Evolutionary conservation across 306 rosid species (phyloP), one percentile per base, ranked within the genome.

Genomic region (Corylus heterophylla): DNA sequence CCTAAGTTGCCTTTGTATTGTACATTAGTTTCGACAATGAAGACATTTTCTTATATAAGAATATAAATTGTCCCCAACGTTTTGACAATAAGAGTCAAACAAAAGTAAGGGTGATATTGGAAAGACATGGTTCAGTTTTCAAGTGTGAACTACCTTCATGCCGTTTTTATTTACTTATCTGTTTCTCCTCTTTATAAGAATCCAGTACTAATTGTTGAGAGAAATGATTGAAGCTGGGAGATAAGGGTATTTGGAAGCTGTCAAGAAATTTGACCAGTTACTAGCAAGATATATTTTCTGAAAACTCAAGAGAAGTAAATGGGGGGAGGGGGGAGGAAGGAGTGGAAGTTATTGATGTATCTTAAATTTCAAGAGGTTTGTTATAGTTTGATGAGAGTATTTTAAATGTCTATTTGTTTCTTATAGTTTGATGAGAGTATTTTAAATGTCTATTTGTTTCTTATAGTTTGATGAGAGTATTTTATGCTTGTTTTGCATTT

Each of bases 401-500:
- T 59, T 4, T 67, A 31, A 39, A 67, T 31, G 14, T 67, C 14
- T 59, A n/a, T 76, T 54, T 81, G 44, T 64, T 83, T 76, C 25
- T 54, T 59, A 10, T 59, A 20, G 31, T 59, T 25, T 11, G 5
- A 20, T 59, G 37, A 59, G 37, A 58, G 31, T 10, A 22, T 22
- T 58, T 4, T 67, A 31, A 39, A 67, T 31, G 14, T 67, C 14
- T 59, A n/a, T 76, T 54, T 81, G 44, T 64, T 82, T 76, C 22
- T 22, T 22, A 22, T 22, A 22, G 22, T 22, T 22, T 22, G 22
- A 22, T 22, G 22, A 22, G 22, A 22, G 25, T 22, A 22, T 22
- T 22, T 22, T 22, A 22, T 22, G 58, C 31, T 71, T 80, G 22
- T 49, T 82, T 76, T 74, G 11, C 11, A 9, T 12, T 9, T 9